These are phyloP conservation scores for Eucalyptus erythrocorys DNA, from an alignment of 345 rosid species.

Conservation along the genomic window DNA sequence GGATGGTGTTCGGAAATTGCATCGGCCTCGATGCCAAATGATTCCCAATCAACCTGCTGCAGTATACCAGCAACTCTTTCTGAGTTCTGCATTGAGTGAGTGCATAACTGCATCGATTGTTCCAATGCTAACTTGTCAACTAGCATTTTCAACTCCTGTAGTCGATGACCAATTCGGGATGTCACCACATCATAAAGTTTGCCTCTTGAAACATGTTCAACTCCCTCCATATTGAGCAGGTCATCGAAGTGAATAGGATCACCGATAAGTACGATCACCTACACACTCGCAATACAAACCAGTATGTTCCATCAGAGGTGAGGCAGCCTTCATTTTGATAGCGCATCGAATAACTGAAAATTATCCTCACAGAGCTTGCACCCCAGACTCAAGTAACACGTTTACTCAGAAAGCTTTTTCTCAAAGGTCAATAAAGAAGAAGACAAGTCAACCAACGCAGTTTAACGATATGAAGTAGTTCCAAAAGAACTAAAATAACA, in stretches of 20 bases:
- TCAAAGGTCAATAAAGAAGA: background rate
- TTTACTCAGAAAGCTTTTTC: background rate
- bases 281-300: background rate
- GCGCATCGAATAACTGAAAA: background rate
- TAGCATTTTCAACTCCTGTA: constrained; percentile 41
- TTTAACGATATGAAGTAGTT: background rate
- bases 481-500: background rate
- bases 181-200: constrained; percentile 81
- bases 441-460: background rate
- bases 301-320: background rate
- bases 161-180: constrained; percentile 57
- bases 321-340: background rate
- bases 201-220: constrained; percentile 36
- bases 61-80: constrained; percentile 29
- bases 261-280: constrained; percentile 90
- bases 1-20: background rate
- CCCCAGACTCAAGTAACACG: background rate
- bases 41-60: constrained; percentile 45
- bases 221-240: constrained; percentile 33
- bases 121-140: constrained; percentile 57
- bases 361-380: background rate
- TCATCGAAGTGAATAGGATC: constrained; percentile 80
- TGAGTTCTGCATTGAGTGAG: background rate
- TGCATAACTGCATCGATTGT: constrained; percentile 14
- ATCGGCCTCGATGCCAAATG: constrained; percentile 31